Evolutionary conservation across 2,329 filamentous ascomycete genomes (phyloP), one percentile per base, ranked within the genome.

Genomic region (Paecilomyces niveus): DNA sequence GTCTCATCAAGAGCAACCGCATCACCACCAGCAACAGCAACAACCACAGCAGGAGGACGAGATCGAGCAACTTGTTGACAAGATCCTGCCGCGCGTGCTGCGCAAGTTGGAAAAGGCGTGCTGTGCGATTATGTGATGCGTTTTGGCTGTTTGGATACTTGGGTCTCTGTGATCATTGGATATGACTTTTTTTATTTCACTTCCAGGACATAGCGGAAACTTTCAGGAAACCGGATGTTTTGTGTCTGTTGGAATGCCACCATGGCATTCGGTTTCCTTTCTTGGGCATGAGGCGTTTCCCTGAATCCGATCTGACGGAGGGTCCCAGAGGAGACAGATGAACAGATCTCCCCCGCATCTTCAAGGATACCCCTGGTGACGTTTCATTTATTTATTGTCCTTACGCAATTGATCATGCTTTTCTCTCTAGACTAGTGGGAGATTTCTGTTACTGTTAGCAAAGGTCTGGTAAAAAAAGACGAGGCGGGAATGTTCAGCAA

Each of bases 121-220:
- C 75, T 92, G 89, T 78, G 77, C 84, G 45, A 83, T 93, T 67
- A 92, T 92, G 89, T 93, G 78, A 77, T 51, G 55, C 11, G 49
- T 45, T 31, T 39, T 26, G 22, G 9, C 26, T 26, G 10, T 45
- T 45, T 45, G 39, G n/a, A 18, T 18, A 21, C n/a, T 39, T 18
- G n/a, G 15, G 21, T 45, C 15, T 45, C 39, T 21, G 18, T 45
- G 15, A 9, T 3, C n/a, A 3, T 45, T 39, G 39, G 39, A 45
- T 21, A 45, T 18, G n/a, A n/a, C 15, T 45, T 45, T 18, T 18
- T 18, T 6, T 7, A 6, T n/a, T n/a, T n/a, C 39, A 2, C 15
- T 18, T 45, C 35, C 35, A 18, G 35, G 15, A 18, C 18, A 45
- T 18, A 45, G 13, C 13, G 15, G 11, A n/a, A 18, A n/a, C 13